Evolutionary conservation across 805 yeast genomes (phyloP), one percentile per base, ranked within the genome.

Genomic region (Scheffersomyces coipomensis): DNA sequence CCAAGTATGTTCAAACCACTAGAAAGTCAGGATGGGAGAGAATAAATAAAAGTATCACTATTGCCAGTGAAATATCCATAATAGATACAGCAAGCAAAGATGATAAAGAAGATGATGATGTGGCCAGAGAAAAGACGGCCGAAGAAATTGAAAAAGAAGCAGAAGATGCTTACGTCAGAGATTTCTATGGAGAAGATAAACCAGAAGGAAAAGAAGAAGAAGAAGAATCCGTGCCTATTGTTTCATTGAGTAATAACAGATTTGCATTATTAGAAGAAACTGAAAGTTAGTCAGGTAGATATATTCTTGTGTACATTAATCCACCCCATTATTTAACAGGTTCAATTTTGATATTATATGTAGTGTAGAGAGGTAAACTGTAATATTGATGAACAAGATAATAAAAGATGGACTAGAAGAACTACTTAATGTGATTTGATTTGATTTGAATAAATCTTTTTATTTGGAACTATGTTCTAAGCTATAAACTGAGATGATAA

Each of bases 1-100:
- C 87, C 17, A 81, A 71, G 49, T 76, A 68, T 48, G 79, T 84
- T 21, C 83, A 78, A 49, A 64, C 59, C 16, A 70, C 83, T 9
- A 72, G 93, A 59, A 84, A 83, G 56, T 64, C 86, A 0, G 83
- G 79, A 12, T 85, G 91, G 93, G 89, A 83, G 35, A 64, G 71
- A 32, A 81, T 83, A 39, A 85, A 83, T 54, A 66, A 74, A 42
- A 35, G 36, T 33, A 38, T 38, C 17, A 29, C 19, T 5, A 32
- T 40, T 11, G 12, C 6, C 5, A 27, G 18, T 15, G 18, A 27
- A 13, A 10, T 13, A 5, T 5, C 30, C 7, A 27, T 27, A 5
- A 6, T 5, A 4, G 17, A n/a, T 15, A 8, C 18, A 16, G 35
- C 21, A 18, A 34, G 31, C 15, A 34, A 37, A 5, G 38, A 5